These are phyloP conservation scores for Magnaporthales sp. DNA, from an alignment of 2,329 filamentous ascomycete genomes.

Conservation along the genomic window DNA sequence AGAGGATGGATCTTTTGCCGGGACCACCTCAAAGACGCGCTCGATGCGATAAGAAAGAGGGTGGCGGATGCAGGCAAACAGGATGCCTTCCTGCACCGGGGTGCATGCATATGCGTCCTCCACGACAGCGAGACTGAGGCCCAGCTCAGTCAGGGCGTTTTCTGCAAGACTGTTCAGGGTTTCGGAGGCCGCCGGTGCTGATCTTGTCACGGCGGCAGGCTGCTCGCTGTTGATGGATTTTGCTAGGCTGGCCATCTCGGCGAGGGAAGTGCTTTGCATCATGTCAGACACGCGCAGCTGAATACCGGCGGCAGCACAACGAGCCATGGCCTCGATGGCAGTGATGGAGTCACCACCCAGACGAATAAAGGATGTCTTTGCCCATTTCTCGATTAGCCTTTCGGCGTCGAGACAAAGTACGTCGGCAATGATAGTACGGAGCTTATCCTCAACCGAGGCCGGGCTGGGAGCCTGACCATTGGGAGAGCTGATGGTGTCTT, in stretches of 20 bases:
- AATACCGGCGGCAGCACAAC: not conserved
- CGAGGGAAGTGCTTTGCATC: not conserved
- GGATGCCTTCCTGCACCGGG: constrained; percentile 19
- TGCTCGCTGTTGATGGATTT: not conserved
- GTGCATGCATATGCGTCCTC: constrained; percentile 30
- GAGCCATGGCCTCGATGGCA: not conserved
- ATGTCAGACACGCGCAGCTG: not conserved
- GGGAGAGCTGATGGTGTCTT: not conserved
- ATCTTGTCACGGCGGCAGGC: not conserved
- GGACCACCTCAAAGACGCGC: no score
- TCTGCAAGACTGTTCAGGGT: not conserved
- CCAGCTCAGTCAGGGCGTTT: not conserved
- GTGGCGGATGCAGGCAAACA: constrained; percentile 7
- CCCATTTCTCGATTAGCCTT: not conserved
- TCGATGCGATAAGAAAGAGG: not conserved
- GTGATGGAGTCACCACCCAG: constrained; percentile 1
- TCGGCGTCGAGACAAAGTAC: not conserved
- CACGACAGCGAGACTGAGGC: constrained; percentile 9
- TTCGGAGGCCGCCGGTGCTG: no score
- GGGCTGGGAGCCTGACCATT: not conserved
- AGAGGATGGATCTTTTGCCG: no score
- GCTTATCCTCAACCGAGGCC: not conserved
- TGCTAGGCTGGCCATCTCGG: not conserved
- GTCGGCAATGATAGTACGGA: not conserved
- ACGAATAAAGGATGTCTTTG: not conserved